Conservation (phyloP, 768 basidiomycete species). For the Dioszegia aurantiaca region DNA sequence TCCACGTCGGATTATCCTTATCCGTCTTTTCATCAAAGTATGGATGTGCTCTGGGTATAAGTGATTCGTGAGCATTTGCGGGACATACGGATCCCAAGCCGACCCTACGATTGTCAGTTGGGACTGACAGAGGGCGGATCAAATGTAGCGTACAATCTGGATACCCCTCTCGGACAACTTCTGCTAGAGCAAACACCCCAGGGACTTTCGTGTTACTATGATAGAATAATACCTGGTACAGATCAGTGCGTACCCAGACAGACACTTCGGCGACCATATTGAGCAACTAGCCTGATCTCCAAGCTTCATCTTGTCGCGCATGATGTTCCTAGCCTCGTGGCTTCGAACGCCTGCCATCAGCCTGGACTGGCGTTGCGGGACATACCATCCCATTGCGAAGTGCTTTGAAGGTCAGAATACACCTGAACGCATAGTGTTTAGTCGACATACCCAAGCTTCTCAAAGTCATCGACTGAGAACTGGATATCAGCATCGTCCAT, state of each 20-base stretch:
- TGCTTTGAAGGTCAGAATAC: constrained; percentile 8
- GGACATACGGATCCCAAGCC: constrained; percentile 77
- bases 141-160: constrained; percentile 70
- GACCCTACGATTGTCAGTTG: constrained; percentile 60
- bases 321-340: constrained; percentile 51
- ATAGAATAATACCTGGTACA: constrained; percentile 48
- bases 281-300: constrained; percentile 46
- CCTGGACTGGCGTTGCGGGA: neutral
- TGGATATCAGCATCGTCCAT: constrained; percentile 14
- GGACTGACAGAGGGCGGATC: neutral
- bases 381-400: constrained; percentile 50
- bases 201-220: constrained; percentile 50
- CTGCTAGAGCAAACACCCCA: constrained; percentile 45
- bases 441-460: constrained; percentile 38
- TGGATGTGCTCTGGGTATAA: constrained; percentile 60
- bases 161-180: constrained; percentile 81
- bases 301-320: constrained; percentile 50
- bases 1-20: constrained; percentile 76
- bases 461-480: constrained; percentile 53
- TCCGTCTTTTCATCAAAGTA: constrained; percentile 64
- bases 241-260: neutral
- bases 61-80: too few species aligned
- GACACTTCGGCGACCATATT: too few species aligned
- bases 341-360: constrained; percentile 44
- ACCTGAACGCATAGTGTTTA: neutral